phyloP scores from a whole-genome alignment of 768 basidiomycete genomes.

The Myochromella boudieri region DNA sequence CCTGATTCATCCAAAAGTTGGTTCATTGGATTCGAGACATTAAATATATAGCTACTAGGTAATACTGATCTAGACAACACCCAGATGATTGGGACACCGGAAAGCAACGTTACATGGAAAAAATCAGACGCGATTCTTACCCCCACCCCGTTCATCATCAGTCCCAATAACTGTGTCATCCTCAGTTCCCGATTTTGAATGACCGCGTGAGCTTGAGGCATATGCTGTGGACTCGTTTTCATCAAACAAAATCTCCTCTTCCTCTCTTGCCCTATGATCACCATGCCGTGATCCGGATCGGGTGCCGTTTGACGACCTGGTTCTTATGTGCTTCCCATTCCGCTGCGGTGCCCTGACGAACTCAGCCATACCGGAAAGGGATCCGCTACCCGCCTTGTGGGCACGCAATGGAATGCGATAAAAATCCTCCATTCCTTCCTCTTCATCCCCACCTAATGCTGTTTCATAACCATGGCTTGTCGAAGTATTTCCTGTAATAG shows the following conservation, averaged over 20 bases:
- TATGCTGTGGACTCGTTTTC: conserved; percentile 48
- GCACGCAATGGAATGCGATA: conserved; percentile 64
- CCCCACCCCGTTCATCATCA: conserved; percentile 35
- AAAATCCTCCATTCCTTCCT: conserved; percentile 67
- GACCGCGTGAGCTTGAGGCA: conserved; percentile 38
- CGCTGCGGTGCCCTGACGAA: conserved; percentile 55
- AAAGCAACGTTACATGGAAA: not conserved
- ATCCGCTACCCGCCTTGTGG: conserved; percentile 34
- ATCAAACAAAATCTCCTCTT: conserved; percentile 64
- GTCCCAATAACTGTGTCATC: conserved; percentile 34
- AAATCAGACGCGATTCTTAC: conserved; percentile 14
- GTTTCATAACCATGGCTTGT: conserved; percentile 37
- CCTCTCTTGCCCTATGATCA: conserved; percentile 33
- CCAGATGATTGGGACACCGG: too few relatives aligned
- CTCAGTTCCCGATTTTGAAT: conserved; percentile 45
- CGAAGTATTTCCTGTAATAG: conserved; percentile 31
- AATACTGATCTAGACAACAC: conserved; percentile 15
- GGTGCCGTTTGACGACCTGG: conserved; percentile 13
- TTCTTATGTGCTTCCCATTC: conserved; percentile 11
- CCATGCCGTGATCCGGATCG: conserved; percentile 22
- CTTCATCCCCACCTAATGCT: conserved; percentile 44
- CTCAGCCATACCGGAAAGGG: conserved; percentile 59
- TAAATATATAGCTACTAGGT: conserved; percentile 5
- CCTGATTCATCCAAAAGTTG: too few relatives aligned
- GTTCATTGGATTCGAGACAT: too few relatives aligned